Percentiles rank a stretch among this genome's conserved stretches.
Evolutionary conservation across 164 flowering plant species (phyloP).

Genomic region (Vitis labrusca): DNA sequence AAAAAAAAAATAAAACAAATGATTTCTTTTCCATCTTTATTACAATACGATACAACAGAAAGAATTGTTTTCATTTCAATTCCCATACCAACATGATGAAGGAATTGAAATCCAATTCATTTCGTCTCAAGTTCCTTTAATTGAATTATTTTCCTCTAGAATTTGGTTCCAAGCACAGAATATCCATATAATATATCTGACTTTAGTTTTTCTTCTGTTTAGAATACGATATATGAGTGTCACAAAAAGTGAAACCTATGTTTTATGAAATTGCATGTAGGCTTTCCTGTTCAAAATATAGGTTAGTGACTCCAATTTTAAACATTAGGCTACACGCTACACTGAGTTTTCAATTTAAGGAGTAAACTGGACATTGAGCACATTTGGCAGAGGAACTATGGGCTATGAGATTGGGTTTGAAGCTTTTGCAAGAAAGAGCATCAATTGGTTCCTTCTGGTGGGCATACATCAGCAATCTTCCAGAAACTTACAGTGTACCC

Average conservation of each 20-base stretch:
- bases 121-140: too few relatives aligned
- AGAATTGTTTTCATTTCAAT: too few relatives aligned
- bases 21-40: too few relatives aligned
- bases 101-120: too few relatives aligned
- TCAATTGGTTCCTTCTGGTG: conserved; percentile 87
- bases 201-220: too few relatives aligned
- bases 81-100: too few relatives aligned
- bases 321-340: conserved; percentile 55
- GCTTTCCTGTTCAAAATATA: conserved; percentile 14
- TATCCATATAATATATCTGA: too few relatives aligned
- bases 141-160: too few relatives aligned
- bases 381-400: conserved; percentile 98
- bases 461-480: conserved; percentile 98
- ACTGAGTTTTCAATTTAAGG: conserved; percentile 52
- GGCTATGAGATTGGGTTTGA: conserved; percentile 91
- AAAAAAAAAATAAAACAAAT: too few relatives aligned
- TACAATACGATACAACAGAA: too few relatives aligned
- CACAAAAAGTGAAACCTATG: background rate
- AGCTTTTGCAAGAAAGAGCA: conserved; percentile 92
- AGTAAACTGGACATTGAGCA: conserved; percentile 73
- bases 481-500: conserved; percentile 81
- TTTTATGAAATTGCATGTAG: background rate
- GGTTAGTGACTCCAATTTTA: conserved; percentile 42
- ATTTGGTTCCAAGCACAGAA: too few relatives aligned
- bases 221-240: too few relatives aligned